Evolutionary conservation across 2,329 filamentous ascomycete genomes (phyloP).

Genomic region (Fusarium phyllophilum): DNA sequence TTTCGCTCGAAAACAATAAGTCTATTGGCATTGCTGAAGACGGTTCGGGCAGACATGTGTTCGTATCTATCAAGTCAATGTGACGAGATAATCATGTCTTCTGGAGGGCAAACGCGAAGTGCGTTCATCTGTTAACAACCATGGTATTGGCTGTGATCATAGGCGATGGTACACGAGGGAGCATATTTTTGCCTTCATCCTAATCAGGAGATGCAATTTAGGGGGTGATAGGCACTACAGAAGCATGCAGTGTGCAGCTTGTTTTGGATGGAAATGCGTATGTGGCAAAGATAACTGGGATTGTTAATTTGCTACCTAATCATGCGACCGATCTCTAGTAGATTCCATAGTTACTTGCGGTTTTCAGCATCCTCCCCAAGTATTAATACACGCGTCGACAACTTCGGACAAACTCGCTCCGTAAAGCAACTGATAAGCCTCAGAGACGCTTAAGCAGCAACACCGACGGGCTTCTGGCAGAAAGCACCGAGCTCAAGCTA

Average conservation of each 20-base stretch:
- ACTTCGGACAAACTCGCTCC: too few relatives aligned
- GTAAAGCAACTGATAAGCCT: neutral
- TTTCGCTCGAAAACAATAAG: too few relatives aligned
- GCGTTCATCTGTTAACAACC: too few relatives aligned
- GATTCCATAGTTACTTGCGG: too few relatives aligned
- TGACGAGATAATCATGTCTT: neutral
- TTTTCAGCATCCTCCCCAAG: neutral
- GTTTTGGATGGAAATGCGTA: too few relatives aligned
- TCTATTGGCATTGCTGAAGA: neutral
- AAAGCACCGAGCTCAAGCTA: neutral
- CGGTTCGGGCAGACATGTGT: neutral
- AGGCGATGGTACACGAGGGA: too few relatives aligned
- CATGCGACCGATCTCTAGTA: neutral
- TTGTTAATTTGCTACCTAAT: neutral
- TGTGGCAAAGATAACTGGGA: neutral
- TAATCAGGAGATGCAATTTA: too few relatives aligned
- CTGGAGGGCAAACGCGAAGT: neutral
- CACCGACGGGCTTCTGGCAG: neutral
- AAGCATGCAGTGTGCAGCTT: neutral
- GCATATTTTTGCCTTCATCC: too few relatives aligned
- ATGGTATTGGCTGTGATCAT: too few relatives aligned
- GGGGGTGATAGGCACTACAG: too few relatives aligned
- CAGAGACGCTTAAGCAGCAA: neutral
- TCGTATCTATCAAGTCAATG: too few relatives aligned
- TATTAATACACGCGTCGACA: neutral